Conservation (phyloP, 2,329 filamentous ascomycete species). For the Cephalotrichum gorgonifer region DNA sequence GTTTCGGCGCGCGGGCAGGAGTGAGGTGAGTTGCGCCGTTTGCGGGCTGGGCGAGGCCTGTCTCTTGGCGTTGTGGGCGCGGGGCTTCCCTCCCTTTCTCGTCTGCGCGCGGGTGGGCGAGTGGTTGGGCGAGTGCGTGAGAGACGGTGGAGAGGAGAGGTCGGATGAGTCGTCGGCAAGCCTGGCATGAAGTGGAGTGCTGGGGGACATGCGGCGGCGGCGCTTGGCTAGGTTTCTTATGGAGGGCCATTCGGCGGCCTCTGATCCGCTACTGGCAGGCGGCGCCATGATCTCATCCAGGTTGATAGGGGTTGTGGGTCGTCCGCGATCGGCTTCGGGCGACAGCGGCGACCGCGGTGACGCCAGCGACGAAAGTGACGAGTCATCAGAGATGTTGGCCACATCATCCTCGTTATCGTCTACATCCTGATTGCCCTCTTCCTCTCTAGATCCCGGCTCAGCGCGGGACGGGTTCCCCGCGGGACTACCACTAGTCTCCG, state of each 20-base stretch:
- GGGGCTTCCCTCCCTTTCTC: slow-evolving; percentile 14
- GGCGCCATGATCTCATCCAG: slow-evolving; percentile 40
- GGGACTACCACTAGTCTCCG: slow-evolving; percentile 19
- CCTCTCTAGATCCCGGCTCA: slow-evolving; percentile 4
- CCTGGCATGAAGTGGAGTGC: slow-evolving; percentile 21
- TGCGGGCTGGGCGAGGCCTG: slow-evolving; percentile 30
- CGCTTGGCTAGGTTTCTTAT: slow-evolving; percentile 39
- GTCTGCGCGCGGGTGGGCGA: slow-evolving; percentile 12
- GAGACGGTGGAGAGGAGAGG: slow-evolving; percentile 52
- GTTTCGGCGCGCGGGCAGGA: slow-evolving; percentile 42
- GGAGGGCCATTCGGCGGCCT: slow-evolving; percentile 38
- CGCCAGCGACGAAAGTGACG: slow-evolving; percentile 20
- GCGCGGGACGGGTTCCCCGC: slow-evolving; percentile 3
- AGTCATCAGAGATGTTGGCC: slow-evolving; percentile 12
- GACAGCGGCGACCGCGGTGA: slow-evolving; percentile 15
- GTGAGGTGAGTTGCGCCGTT: slow-evolving; percentile 41
- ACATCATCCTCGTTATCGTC: slow-evolving; percentile 8
- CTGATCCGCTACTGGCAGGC: slow-evolving; percentile 42
- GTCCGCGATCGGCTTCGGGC: slow-evolving; percentile 12
- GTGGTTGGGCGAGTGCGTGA: slow-evolving; percentile 56
- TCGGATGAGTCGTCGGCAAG: slow-evolving; percentile 31
- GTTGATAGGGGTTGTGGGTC: slow-evolving; percentile 31
- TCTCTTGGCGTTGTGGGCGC: slow-evolving; percentile 20
- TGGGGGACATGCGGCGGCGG: slow-evolving; percentile 25
- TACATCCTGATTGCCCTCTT: slow-evolving; percentile 9